Percentiles rank a stretch among this genome's conserved stretches.
These are phyloP conservation scores for Gracilariopsis chorda DNA, from an alignment of 23 red algal genomes.

Conservation along the genomic window DNA sequence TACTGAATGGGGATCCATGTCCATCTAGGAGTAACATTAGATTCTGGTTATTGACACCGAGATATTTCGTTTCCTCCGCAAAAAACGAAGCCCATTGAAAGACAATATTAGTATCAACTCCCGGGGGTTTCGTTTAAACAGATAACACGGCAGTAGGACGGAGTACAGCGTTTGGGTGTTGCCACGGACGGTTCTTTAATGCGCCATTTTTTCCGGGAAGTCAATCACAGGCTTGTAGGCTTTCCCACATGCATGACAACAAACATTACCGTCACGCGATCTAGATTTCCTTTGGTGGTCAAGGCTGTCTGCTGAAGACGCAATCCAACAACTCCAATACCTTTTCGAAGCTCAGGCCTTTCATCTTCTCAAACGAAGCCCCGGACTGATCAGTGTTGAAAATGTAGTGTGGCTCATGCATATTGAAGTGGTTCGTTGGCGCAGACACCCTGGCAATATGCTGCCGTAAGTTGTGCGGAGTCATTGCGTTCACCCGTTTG, in stretches of 20 bases:
- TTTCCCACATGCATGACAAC: neutral
- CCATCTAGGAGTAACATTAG: neutral
- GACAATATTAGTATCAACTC: slow-evolving; percentile 2
- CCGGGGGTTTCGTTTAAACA: neutral
- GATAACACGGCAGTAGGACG: neutral
- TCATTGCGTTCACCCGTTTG: neutral
- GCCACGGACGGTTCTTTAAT: neutral
- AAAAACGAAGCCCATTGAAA: neutral
- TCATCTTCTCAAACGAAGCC: no score
- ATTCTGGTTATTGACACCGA: neutral
- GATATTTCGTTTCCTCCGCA: neutral
- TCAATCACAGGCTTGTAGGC: slow-evolving; percentile 2
- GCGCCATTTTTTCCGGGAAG: neutral
- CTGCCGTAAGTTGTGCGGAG: neutral
- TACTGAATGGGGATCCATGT: neutral
- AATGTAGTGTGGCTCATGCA: slow-evolving; percentile 4
- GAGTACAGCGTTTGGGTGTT: neutral
- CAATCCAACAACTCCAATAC: no score
- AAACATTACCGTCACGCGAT: neutral
- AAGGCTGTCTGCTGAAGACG: no score
- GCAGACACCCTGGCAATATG: neutral
- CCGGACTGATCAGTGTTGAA: no score
- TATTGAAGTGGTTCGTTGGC: neutral
- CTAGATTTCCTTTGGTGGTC: neutral
- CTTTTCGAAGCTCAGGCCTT: no score